phyloP scores from a whole-genome alignment of 495 filamentous ascomycete genomes.

The Thozetella sp. region DNA sequence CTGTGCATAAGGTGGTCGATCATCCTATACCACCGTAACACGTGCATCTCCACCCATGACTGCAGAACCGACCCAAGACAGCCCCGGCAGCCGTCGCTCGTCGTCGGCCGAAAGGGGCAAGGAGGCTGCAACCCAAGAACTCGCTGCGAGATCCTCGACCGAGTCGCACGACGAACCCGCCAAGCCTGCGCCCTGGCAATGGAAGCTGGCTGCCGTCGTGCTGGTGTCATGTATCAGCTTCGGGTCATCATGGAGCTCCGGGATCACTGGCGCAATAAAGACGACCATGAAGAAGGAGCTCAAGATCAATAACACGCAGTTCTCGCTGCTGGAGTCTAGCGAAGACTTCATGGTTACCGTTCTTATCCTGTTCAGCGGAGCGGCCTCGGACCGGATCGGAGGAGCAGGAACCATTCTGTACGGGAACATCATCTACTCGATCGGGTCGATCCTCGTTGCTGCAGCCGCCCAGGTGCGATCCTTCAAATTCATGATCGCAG shows the following conservation, averaged over 20 bases:
- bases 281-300: slow-evolving; percentile 18
- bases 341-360: slow-evolving; percentile 49
- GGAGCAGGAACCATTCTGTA: slow-evolving; percentile 46
- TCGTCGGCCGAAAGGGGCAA: too few relatives aligned
- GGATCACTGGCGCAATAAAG: background rate
- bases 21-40: too few relatives aligned
- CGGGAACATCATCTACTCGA: slow-evolving; percentile 43
- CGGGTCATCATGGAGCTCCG: background rate
- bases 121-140: too few relatives aligned
- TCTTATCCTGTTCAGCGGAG: slow-evolving; percentile 41
- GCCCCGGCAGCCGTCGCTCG: too few relatives aligned
- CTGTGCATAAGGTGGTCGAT: too few relatives aligned
- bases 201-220: background rate
- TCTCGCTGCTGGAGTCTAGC: slow-evolving; percentile 43
- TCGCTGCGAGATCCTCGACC: too few relatives aligned
- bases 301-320: slow-evolving; percentile 42
- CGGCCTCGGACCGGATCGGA: slow-evolving; percentile 44
- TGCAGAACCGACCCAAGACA: too few relatives aligned
- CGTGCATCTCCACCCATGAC: too few relatives aligned
- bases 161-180: too few relatives aligned
- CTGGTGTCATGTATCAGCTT: background rate
- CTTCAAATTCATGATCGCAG: slow-evolving; percentile 47
- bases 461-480: slow-evolving; percentile 32
- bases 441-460: slow-evolving; percentile 47
- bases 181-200: too few relatives aligned